phyloP scores from a whole-genome alignment of 23 red algal genomes.

The Cyanidiococcus yangmingshanensis region DNA sequence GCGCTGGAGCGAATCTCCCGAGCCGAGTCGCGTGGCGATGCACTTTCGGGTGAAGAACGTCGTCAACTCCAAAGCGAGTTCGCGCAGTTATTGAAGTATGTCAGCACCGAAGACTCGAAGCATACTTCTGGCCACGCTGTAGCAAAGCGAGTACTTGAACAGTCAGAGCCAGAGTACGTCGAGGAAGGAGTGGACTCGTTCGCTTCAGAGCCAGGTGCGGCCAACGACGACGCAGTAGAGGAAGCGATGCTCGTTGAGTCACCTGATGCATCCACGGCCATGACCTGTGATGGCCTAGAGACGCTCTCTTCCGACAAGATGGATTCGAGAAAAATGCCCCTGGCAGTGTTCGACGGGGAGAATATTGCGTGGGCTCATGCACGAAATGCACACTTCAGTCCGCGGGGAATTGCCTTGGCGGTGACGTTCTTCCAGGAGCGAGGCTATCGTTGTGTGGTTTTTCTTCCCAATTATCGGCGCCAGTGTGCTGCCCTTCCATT shows the following conservation, averaged over 20 bases:
- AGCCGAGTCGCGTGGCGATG: not conserved
- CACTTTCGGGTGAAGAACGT: not conserved
- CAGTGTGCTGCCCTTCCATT: not conserved
- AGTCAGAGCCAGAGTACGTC: not conserved
- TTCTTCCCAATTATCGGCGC: slow-evolving; percentile 16
- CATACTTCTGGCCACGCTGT: too few species aligned
- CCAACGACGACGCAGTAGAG: not conserved
- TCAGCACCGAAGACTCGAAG: too few species aligned
- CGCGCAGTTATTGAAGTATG: not conserved
- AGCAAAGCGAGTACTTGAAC: not conserved
- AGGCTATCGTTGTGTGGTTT: slow-evolving; percentile 12
- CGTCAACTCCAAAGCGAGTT: not conserved
- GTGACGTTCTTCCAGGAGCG: slow-evolving; percentile 9
- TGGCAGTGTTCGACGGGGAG: slow-evolving; percentile 24
- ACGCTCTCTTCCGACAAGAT: not conserved
- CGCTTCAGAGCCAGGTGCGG: not conserved
- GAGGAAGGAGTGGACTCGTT: not conserved
- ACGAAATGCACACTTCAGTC: not conserved
- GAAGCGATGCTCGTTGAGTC: not conserved
- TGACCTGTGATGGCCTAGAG: not conserved
- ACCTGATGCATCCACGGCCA: not conserved
- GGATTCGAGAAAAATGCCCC: not conserved
- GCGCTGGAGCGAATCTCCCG: not conserved
- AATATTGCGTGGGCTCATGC: slow-evolving; percentile 27
- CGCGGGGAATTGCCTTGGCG: slow-evolving; percentile 15